Base-by-base conservation (phyloP, 2,329 filamentous ascomycete species). In the Periconia sp. region DNA sequence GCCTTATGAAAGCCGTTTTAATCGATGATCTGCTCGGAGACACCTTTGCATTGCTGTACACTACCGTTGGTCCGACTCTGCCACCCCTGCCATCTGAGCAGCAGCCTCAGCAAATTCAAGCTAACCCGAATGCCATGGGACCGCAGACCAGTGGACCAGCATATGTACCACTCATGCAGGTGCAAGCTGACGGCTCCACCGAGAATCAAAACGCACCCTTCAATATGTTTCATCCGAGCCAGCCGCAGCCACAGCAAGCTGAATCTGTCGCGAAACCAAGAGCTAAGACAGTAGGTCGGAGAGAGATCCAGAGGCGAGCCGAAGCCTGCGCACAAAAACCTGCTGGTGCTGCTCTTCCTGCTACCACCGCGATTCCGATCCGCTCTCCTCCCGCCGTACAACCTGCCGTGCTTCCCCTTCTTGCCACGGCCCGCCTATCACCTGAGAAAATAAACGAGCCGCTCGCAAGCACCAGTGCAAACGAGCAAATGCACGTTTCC, bases 11-110 rank as follows among this genome's bases (percentile, higher is more conserved):
- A 69, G 82, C 87, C 1, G 82, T 84, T 0, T 79, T 86, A 8
- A 92, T 97, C 31, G 94, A 99, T 59, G 94, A 99, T 61, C 79
- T 97, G n/a, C 88, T 96, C 53, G 88, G 86, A 16, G 94, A 99
- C 69, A 85, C 88, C 35, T 99, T 96, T 68, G 87, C 89, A 1
- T 79, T 84, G 35, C 76, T 95, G 12, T 94, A 89, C 63, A 78
- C 80, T 13, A 81, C 86, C 21, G 73, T 91, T 35, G 83, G 83
- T 2, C 80, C 80, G 29, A 77, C 75, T 3, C 71, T 90, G n/a
- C 71, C 78, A 32, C 63, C 62, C 6, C 44, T 66, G 72, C 79
- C 16, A 74, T 52, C 79, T 69, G 55, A 80, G 47, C 57, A 52
- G 31, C 61, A 51, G 25, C 59, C 51, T 26, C 37, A 56, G 40